Evolutionary conservation across 2,329 filamentous ascomycete genomes (phyloP).

Genomic region (Colletotrichum orchidophilum): DNA sequence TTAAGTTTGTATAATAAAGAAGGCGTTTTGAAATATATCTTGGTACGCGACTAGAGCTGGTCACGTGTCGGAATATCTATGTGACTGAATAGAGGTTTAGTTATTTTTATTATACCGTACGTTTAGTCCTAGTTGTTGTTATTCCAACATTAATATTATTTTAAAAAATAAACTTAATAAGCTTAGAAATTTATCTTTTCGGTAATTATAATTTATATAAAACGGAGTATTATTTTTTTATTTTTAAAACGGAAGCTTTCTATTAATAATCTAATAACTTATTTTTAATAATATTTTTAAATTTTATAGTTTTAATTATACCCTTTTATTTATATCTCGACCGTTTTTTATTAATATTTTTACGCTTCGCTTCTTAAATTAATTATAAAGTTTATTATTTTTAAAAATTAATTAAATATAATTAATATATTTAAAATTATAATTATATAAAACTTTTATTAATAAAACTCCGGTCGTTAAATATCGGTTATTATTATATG

Average conservation of each 20-base stretch:
- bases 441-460: background rate
- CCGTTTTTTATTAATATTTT: too few relatives aligned
- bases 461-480: background rate
- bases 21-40: too few relatives aligned
- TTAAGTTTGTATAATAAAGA: too few relatives aligned
- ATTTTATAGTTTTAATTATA: background rate
- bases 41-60: too few relatives aligned
- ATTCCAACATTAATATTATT: background rate
- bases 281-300: background rate
- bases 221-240: background rate
- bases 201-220: background rate
- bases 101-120: too few relatives aligned
- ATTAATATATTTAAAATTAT: background rate
- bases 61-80: too few relatives aligned
- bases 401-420: background rate
- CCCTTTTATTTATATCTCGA: background rate
- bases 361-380: background rate
- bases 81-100: too few relatives aligned
- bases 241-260: too few relatives aligned
- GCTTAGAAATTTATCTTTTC: background rate
- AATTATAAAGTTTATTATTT: background rate
- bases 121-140: too few relatives aligned
- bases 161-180: background rate
- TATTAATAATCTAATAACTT: background rate
- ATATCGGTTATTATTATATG: background rate